These are phyloP conservation scores for Sugiyamaella qingdaonensis DNA, from an alignment of 805 yeast genomes.

Conservation along the genomic window DNA sequence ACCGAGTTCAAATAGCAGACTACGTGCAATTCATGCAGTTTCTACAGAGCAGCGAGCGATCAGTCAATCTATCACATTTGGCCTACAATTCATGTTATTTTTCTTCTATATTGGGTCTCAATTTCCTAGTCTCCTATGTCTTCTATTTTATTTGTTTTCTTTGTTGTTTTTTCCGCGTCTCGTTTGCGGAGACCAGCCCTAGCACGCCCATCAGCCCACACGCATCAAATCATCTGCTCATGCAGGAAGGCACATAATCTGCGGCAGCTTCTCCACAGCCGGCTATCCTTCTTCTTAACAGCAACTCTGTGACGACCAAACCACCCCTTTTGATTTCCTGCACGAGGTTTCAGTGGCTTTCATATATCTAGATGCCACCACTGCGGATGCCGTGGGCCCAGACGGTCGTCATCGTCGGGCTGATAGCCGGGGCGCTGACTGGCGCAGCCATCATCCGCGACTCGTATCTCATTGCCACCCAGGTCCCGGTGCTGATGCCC, in stretches of 20 bases:
- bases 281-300: neutral
- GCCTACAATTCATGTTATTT: no score
- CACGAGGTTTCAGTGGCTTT: neutral
- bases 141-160: no score
- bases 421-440: constrained; percentile 3
- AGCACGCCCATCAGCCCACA: neutral
- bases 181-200: no score
- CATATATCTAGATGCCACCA: neutral
- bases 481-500: constrained; percentile 22
- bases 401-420: neutral
- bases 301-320: neutral
- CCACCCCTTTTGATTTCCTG: neutral
- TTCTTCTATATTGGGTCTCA: no score
- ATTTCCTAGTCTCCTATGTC: no score
- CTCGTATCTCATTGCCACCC: constrained; percentile 5
- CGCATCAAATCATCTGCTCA: neutral
- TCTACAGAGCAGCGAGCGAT: no score
- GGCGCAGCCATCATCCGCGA: constrained; percentile 3
- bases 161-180: no score
- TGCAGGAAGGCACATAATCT: neutral
- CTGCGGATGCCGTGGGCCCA: constrained; percentile 1
- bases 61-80: no score
- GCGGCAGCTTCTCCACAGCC: neutral
- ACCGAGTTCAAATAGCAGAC: no score
- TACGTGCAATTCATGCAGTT: no score